Evolutionary conservation across 1,139 yeast species (phyloP).

Genomic region (Scheffersomyces segobiensis): DNA sequence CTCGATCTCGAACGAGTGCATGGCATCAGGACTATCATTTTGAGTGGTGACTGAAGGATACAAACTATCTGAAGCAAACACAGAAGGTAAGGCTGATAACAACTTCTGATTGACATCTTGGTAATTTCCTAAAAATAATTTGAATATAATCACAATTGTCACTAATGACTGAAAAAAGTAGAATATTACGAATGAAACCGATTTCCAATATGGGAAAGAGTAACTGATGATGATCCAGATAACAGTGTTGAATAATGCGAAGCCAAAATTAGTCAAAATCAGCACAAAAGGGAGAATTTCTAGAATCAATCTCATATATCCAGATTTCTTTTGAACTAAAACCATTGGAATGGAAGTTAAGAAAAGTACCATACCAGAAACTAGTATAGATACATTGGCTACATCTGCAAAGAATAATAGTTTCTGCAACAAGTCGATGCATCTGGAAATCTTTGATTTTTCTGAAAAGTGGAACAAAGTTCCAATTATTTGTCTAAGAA

Average conservation of each 20-base stretch:
- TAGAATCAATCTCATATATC: neutral
- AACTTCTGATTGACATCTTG: neutral
- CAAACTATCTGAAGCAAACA: neutral
- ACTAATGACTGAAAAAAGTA: neutral
- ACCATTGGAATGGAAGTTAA: neutral
- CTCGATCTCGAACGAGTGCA: neutral
- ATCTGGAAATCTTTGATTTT: neutral
- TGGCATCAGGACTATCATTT: neutral
- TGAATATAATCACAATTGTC: neutral
- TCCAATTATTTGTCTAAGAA: slow-evolving; percentile 7
- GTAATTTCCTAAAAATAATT: neutral
- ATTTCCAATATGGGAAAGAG: neutral
- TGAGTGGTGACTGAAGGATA: neutral
- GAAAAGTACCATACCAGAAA: neutral
- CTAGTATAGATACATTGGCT: neutral
- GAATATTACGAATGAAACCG: neutral
- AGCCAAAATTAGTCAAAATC: neutral
- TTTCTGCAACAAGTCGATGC: neutral
- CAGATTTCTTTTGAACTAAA: neutral
- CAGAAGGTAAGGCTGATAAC: neutral
- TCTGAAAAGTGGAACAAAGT: slow-evolving; percentile 5
- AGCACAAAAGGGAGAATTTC: neutral
- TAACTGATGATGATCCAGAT: neutral
- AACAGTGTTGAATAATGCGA: neutral
- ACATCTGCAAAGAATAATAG: neutral